Percentiles rank a stretch among this genome's conserved stretches.
Evolutionary conservation across 345 rosid species (phyloP).

Genomic region (Gossypium turneri): DNA sequence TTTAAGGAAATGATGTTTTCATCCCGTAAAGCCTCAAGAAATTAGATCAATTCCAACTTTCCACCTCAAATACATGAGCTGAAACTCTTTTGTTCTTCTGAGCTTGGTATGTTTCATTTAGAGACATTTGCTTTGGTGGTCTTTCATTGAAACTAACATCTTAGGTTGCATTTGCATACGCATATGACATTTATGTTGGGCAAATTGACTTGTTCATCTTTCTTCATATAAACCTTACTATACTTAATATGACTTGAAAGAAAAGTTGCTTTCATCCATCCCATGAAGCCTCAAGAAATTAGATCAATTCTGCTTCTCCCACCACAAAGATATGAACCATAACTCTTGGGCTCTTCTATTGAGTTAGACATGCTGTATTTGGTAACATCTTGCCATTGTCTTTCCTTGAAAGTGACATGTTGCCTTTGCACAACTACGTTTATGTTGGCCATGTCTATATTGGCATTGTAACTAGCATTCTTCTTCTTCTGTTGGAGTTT

Average conservation of each 20-base stretch:
- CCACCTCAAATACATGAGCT: background rate
- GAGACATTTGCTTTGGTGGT: background rate
- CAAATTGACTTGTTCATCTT: too few species aligned
- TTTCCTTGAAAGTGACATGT: background rate
- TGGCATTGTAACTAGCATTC: background rate
- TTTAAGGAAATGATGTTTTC: background rate
- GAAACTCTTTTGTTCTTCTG: background rate
- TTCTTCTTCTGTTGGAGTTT: slow-evolving; percentile 5
- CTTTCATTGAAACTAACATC: background rate
- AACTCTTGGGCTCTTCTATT: background rate
- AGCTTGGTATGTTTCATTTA: too few species aligned
- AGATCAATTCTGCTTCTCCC: background rate
- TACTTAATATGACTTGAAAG: background rate
- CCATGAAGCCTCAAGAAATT: background rate
- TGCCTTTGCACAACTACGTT: background rate
- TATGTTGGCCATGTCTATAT: background rate
- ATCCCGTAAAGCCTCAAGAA: background rate
- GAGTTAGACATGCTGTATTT: background rate
- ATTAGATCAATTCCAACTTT: background rate
- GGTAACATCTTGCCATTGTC: background rate
- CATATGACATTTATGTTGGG: background rate
- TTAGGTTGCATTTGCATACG: background rate
- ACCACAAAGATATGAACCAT: background rate
- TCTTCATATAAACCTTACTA: too few species aligned
- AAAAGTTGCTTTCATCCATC: background rate